These are phyloP conservation scores for Aspergillus biplanus DNA, from an alignment of 495 filamentous ascomycete species.

Conservation along the genomic window DNA sequence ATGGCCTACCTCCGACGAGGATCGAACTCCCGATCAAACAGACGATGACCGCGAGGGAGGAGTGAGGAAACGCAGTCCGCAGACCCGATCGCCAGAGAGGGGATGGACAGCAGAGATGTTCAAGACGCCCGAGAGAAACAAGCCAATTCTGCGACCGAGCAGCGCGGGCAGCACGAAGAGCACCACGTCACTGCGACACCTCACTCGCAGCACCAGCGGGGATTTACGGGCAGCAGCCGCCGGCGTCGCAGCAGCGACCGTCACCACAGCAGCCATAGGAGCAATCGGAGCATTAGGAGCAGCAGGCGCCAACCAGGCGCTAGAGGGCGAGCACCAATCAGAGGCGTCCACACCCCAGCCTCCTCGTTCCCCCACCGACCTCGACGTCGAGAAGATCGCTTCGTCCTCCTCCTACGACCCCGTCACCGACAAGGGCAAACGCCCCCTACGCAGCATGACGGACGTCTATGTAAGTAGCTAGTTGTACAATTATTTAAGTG, in stretches of 20 bases:
- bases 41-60: slow-evolving; percentile 25
- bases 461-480: slow-evolving; percentile 85
- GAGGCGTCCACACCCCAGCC: slow-evolving; percentile 21
- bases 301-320: slow-evolving; percentile 50
- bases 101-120: slow-evolving; percentile 18
- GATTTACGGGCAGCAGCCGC: slow-evolving; percentile 65
- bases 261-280: background rate
- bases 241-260: slow-evolving; percentile 2
- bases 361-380: slow-evolving; percentile 32
- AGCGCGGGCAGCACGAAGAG: slow-evolving; percentile 23
- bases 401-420: slow-evolving; percentile 71
- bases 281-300: background rate
- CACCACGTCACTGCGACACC: slow-evolving; percentile 67
- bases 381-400: slow-evolving; percentile 50
- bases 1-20: slow-evolving; percentile 53
- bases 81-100: slow-evolving; percentile 4
- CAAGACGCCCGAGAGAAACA: slow-evolving; percentile 40
- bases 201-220: slow-evolving; percentile 74
- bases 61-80: slow-evolving; percentile 16
- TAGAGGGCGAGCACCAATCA: slow-evolving; percentile 34
- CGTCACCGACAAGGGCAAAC: slow-evolving; percentile 84
- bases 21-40: slow-evolving; percentile 11
- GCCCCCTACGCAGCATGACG: slow-evolving; percentile 79
- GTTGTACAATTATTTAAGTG: slow-evolving; percentile 16
- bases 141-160: slow-evolving; percentile 40